These are phyloP conservation scores for Penicillium sp. DNA, from an alignment of 2,329 filamentous ascomycete species.

Conservation along the genomic window DNA sequence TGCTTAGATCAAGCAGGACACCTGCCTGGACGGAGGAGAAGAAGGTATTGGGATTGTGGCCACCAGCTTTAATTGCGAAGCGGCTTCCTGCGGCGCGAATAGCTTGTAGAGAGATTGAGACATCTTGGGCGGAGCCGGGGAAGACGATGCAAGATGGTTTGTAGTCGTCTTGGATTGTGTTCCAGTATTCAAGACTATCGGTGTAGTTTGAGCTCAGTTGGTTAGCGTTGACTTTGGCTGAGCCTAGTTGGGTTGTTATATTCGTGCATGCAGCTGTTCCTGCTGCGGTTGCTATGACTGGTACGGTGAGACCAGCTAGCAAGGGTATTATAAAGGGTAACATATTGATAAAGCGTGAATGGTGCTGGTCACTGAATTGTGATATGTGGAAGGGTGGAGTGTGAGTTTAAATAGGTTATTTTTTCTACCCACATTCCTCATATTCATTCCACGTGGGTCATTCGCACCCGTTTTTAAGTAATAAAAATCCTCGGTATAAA, in stretches of 20 bases:
- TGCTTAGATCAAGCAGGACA: conserved; percentile 25
- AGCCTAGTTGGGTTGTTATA: conserved; percentile 56
- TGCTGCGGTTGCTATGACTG: conserved; percentile 6
- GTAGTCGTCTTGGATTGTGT: conserved; percentile 24
- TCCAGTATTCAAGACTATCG: conserved; percentile 28
- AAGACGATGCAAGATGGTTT: conserved; percentile 29
- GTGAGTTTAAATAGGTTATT: not conserved
- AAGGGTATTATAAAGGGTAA: conserved; percentile 3
- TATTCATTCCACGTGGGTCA: not conserved
- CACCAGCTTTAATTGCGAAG: conserved; percentile 30
- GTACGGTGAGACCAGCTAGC: conserved; percentile 13
- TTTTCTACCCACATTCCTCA: not conserved
- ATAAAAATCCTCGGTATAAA: not conserved
- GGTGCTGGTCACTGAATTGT: not conserved
- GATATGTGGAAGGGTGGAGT: not conserved
- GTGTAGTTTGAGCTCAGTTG: conserved; percentile 18
- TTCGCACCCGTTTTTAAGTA: not conserved
- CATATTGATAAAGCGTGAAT: not conserved
- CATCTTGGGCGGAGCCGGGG: conserved; percentile 25
- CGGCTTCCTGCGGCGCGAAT: conserved; percentile 24
- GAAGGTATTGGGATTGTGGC: conserved; percentile 31
- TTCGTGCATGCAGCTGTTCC: conserved; percentile 31
- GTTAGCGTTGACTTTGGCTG: conserved; percentile 19
- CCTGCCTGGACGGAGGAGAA: conserved; percentile 27
- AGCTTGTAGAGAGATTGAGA: conserved; percentile 26